Percentiles rank a stretch among this genome's conserved stretches.
phyloP scores from a whole-genome alignment of 2,329 filamentous ascomycete species.

The Pyricularia sp. region DNA sequence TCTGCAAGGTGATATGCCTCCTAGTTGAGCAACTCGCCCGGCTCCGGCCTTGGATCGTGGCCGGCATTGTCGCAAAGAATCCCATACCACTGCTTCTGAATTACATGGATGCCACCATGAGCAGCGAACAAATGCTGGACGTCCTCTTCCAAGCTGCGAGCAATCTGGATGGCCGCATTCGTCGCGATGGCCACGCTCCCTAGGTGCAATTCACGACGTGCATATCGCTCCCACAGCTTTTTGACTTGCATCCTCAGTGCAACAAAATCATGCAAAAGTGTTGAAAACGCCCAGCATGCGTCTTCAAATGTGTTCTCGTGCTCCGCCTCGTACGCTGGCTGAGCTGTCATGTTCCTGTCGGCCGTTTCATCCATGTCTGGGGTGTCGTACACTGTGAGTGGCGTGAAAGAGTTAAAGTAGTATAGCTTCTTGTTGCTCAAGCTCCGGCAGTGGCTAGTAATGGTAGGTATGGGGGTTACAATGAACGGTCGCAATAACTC shows the following conservation, averaged over 20 bases:
- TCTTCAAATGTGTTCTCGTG: background rate
- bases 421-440: background rate
- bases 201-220: background rate
- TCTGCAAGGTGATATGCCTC: background rate
- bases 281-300: background rate
- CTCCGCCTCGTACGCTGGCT: background rate
- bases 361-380: background rate
- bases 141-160: background rate
- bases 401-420: background rate
- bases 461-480: background rate
- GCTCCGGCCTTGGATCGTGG: background rate
- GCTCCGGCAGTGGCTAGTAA: background rate
- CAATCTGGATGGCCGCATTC: background rate
- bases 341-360: background rate
- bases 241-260: background rate
- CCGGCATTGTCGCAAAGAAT: background rate
- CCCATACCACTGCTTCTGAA: background rate
- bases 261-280: background rate
- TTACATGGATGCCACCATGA: background rate
- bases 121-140: background rate
- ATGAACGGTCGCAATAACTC: background rate
- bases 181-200: background rate
- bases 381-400: background rate
- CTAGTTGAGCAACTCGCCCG: background rate
- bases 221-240: background rate